These are phyloP conservation scores for Talaromyces atroroseus DNA, from an alignment of 2,329 filamentous ascomycete genomes.

Conservation along the genomic window DNA sequence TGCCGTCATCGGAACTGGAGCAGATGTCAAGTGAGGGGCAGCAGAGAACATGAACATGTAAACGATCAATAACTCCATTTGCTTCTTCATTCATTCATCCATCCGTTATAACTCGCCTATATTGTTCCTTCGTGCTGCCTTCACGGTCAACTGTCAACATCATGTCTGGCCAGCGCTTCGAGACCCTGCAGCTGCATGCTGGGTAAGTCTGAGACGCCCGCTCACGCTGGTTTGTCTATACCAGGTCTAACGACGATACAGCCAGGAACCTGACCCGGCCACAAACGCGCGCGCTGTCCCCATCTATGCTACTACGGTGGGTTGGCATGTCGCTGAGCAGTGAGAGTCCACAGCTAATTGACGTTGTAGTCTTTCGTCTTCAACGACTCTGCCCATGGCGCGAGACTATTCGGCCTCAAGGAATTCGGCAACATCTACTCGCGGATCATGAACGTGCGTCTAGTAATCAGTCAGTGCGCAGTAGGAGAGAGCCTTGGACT, in stretches of 20 bases:
- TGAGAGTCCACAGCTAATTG: background rate
- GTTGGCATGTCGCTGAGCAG: constrained; percentile 13
- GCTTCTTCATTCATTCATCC: too few relatives aligned
- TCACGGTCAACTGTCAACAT: background rate
- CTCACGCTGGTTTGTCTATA: background rate
- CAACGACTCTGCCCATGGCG: constrained; percentile 93
- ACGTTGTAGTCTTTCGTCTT: constrained; percentile 71
- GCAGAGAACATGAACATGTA: too few relatives aligned
- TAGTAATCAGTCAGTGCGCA: too few relatives aligned
- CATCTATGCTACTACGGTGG: constrained; percentile 85
- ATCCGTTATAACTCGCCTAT: too few relatives aligned
- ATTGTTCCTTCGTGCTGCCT: too few relatives aligned
- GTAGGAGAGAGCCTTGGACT: background rate
- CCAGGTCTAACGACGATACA: constrained; percentile 29
- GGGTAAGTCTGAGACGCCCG: constrained; percentile 51
- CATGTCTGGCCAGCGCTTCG: constrained; percentile 55
- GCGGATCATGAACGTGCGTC: constrained; percentile 81
- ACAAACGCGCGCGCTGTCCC: constrained; percentile 89
- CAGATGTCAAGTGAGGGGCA: background rate
- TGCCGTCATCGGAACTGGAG: background rate
- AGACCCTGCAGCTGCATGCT: constrained; percentile 81
- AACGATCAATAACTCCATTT: too few relatives aligned
- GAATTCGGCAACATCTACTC: constrained; percentile 98
- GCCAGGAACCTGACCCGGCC: constrained; percentile 70
- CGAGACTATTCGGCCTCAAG: constrained; percentile 91